These are phyloP conservation scores for Endothia cerciana DNA, from an alignment of 2,329 filamentous ascomycete species.

Conservation along the genomic window DNA sequence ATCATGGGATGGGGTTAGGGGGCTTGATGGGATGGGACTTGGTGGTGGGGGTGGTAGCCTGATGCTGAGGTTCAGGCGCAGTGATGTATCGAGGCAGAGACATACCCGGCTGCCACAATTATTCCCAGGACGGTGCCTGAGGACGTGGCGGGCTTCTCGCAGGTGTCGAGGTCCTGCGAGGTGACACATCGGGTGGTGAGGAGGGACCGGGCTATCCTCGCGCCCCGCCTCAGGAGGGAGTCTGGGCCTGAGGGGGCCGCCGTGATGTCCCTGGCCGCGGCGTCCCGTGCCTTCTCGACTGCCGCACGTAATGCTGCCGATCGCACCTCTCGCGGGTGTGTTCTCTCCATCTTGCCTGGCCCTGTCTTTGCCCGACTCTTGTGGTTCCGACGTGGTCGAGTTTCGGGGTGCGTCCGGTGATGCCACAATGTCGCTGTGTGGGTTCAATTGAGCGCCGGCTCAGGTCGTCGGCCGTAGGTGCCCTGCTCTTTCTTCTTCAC, in stretches of 20 bases:
- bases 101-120: constrained; percentile 27
- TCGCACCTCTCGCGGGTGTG: constrained; percentile 25
- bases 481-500: not conserved
- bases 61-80: not conserved
- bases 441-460: not conserved
- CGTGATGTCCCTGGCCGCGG: constrained; percentile 12
- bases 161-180: constrained; percentile 21
- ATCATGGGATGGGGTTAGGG: not conserved
- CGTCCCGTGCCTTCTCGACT: constrained; percentile 8
- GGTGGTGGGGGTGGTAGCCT: not conserved
- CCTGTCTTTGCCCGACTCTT: not conserved
- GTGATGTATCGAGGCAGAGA: not conserved
- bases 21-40: not conserved
- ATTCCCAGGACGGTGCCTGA: constrained; percentile 23
- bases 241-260: constrained; percentile 4
- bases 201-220: constrained; percentile 23
- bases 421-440: not conserved
- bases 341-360: constrained; percentile 19
- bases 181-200: constrained; percentile 20
- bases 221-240: constrained; percentile 21
- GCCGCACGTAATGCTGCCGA: constrained; percentile 13
- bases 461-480: not conserved
- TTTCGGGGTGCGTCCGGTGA: not conserved
- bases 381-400: not conserved
- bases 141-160: constrained; percentile 28